Conservation (phyloP, 2,329 filamentous ascomycete genomes). For the Beauveria pseudobassiana region DNA sequence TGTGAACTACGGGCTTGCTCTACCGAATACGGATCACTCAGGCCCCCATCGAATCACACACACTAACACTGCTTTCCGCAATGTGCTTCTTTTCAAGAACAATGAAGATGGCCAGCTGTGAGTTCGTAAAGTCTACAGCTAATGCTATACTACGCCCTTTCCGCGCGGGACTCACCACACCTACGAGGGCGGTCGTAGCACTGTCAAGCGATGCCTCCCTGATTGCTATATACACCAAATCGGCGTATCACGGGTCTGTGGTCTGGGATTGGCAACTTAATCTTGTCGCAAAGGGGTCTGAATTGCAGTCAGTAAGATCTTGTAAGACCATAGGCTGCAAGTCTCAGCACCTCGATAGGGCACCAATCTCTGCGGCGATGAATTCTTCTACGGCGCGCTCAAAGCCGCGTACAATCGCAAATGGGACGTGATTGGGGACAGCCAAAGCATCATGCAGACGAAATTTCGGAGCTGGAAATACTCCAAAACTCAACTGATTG, state of each 20-base stretch:
- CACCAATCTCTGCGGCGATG: conserved; percentile 44
- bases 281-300: conserved; percentile 56
- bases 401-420: conserved; percentile 48
- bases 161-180: conserved; percentile 49
- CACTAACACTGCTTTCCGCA: conserved; percentile 56
- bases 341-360: background rate
- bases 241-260: conserved; percentile 54
- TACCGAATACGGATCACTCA: conserved; percentile 44
- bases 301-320: conserved; percentile 50
- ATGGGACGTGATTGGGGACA: conserved; percentile 54
- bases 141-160: conserved; percentile 50
- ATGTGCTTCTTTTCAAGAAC: conserved; percentile 51
- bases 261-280: conserved; percentile 59
- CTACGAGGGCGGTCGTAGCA: conserved; percentile 50
- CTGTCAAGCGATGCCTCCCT: conserved; percentile 41
- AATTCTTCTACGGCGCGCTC: conserved; percentile 31
- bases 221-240: conserved; percentile 45
- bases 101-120: conserved; percentile 40
- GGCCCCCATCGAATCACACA: conserved; percentile 51
- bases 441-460: conserved; percentile 39
- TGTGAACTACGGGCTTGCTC: conserved; percentile 47
- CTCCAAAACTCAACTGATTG: conserved; percentile 24
- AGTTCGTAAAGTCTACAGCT: conserved; percentile 49
- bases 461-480: conserved; percentile 59
- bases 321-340: background rate